Evolutionary conservation across 371 early-diverging fungal genomes (phyloP), one percentile per base, ranked within the genome.

Genomic region (Mucor saturninus): DNA sequence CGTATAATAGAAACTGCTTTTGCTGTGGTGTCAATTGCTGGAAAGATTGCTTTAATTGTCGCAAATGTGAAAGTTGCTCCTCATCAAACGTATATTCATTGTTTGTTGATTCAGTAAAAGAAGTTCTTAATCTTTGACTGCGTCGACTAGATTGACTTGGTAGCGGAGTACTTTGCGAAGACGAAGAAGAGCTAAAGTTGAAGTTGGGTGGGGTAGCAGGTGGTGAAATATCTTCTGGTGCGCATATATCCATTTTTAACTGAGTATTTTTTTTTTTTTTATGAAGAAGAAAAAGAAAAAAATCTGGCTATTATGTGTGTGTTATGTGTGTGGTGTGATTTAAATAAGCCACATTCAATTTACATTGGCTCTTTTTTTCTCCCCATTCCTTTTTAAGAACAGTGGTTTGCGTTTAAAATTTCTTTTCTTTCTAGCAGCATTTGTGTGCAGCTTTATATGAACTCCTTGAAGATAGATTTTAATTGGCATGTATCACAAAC

Each of bases 141-240:
- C 75, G 73, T 54, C 78, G 62, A 30, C 52, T 37, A 30, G 53
- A 64, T 50, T 66, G 52, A 4, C 64, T 71, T n/a, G 69, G 49
- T 39, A 68, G 26, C 21, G 69, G 56, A 39, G 67, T 63, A 38
- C 63, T 58, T 14, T 60, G 56, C 13, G 64, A 37, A 31, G 63
- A 46, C 26, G 72, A 62, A 39, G 64, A 54, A 40, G 56, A 52
- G 14, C 53, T 56, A 58, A 67, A 69, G 43, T 61, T 63, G 28
- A 73, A 77, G 13, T 67, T 77, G 28, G 80, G 80, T n/a, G 80
- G 80, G 28, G 80, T 80, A 5, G 80, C 80, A 43, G 80, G 80
- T 66, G 80, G 80, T 38, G 75, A 75, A 31, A 80, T 73, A 59
- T 80, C 76, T 54, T 80, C 77, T 31, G 71, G 48, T 29, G 62